Conservation (phyloP, 352 stramenopile genomes). For the Albugo laibachii region DNA sequence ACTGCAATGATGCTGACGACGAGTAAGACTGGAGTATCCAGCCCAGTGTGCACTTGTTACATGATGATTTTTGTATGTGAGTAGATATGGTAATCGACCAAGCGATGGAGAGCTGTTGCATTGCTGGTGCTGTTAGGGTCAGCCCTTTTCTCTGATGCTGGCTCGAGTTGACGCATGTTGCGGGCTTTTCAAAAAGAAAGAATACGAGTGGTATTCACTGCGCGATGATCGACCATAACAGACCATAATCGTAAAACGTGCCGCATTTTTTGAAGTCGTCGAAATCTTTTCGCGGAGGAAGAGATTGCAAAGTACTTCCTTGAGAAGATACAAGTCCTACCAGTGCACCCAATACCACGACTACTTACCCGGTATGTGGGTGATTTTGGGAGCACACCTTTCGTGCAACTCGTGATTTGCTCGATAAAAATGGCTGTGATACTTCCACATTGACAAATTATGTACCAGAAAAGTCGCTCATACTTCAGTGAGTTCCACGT, state of each 20-base stretch:
- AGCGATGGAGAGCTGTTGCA: slow-evolving; percentile 35
- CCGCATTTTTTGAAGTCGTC: slow-evolving; percentile 18
- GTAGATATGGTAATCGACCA: slow-evolving; percentile 54
- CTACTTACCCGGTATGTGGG: too few relatives aligned
- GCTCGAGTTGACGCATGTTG: slow-evolving; percentile 7
- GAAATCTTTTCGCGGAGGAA: slow-evolving; percentile 30
- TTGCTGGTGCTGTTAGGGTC: slow-evolving; percentile 25
- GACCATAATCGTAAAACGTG: slow-evolving; percentile 37
- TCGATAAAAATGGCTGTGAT: slow-evolving; percentile 10
- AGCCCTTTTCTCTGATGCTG: slow-evolving; percentile 33
- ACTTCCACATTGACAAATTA: slow-evolving; percentile 33
- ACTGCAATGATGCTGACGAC: slow-evolving; percentile 54
- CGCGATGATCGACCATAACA: slow-evolving; percentile 55
- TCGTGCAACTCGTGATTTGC: slow-evolving; percentile 14
- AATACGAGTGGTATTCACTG: slow-evolving; percentile 37
- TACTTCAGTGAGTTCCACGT: slow-evolving; percentile 19
- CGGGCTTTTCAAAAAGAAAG: slow-evolving; percentile 44
- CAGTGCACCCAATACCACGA: too few relatives aligned
- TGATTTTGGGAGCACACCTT: slow-evolving; percentile 1
- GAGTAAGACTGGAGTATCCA: slow-evolving; percentile 41
- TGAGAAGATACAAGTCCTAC: too few relatives aligned
- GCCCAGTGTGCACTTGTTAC: slow-evolving; percentile 39
- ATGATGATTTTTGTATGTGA: slow-evolving; percentile 23
- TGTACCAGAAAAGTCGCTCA: slow-evolving; percentile 33
- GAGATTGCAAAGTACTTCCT: too few relatives aligned